Conservation (phyloP, 139 green algal species). For the Limnomonas spitsbergensis region DNA sequence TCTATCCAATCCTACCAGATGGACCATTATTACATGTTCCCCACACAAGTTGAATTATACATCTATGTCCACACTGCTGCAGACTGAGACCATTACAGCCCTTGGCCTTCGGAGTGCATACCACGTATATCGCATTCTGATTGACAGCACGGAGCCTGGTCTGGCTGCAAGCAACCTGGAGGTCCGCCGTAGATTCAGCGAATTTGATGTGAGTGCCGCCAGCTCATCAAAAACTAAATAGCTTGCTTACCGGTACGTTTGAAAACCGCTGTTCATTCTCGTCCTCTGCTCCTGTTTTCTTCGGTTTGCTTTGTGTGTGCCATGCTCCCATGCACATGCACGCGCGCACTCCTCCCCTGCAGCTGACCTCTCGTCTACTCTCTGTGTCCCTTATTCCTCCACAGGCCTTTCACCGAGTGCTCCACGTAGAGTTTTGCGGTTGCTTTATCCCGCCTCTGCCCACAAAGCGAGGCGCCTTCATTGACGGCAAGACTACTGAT, state of each 20-base stretch:
- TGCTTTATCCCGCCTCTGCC: conserved; percentile 89
- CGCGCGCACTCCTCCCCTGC: neutral
- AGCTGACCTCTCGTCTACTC: neutral
- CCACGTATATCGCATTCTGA: neutral
- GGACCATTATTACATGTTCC: no score
- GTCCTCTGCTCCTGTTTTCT: neutral
- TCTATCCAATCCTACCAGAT: no score
- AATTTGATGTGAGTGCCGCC: conserved; percentile 85
- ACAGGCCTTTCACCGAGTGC: conserved; percentile 66
- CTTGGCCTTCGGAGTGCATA: neutral
- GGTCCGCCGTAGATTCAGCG: conserved; percentile 65
- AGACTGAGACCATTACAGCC: neutral
- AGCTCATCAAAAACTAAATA: neutral
- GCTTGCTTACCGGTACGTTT: neutral
- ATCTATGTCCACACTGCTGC: no score
- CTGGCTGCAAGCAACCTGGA: neutral
- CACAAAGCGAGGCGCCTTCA: conserved; percentile 82
- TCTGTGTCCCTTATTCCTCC: no score
- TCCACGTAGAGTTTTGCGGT: conserved; percentile 70
- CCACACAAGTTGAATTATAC: no score
- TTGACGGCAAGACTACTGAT: conserved; percentile 57
- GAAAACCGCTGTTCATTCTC: neutral
- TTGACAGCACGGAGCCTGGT: conserved; percentile 1
- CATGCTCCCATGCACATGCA: neutral
- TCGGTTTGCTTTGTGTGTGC: neutral